A percentile compares a stretch with the other conserved stretches of the same genome.
Evolutionary conservation across 208 protist species (phyloP).

Genomic region (Leishmania mexicana): DNA sequence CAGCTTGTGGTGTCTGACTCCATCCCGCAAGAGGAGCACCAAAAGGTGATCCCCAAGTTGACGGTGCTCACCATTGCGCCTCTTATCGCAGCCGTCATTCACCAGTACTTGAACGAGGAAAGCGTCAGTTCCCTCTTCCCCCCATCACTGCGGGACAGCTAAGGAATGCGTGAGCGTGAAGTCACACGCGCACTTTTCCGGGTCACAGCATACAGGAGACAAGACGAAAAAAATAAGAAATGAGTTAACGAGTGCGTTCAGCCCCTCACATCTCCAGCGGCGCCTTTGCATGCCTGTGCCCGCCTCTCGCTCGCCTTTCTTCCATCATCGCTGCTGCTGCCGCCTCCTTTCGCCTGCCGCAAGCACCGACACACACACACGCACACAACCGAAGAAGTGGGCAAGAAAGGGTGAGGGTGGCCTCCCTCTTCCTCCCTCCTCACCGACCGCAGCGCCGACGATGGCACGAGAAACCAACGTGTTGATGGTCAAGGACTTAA

Average conservation of each 20-base stretch:
- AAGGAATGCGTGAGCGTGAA: not conserved
- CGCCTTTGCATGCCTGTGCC: not conserved
- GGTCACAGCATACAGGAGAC: not conserved
- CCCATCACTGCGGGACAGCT: constrained; percentile 28
- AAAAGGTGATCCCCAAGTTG: constrained; percentile 77
- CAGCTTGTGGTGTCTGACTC: constrained; percentile 94
- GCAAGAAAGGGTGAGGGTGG: not conserved
- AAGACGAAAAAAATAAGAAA: not conserved
- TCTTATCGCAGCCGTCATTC: constrained; percentile 81
- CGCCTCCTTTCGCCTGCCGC: no score
- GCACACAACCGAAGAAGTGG: not conserved
- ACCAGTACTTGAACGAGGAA: constrained; percentile 69
- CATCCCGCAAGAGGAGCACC: constrained; percentile 90
- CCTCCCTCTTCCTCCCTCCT: not conserved
- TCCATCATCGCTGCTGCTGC: not conserved
- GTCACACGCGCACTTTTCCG: not conserved
- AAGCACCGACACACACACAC: not conserved
- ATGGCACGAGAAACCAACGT: not conserved
- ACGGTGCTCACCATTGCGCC: constrained; percentile 90
- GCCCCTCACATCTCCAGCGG: not conserved
- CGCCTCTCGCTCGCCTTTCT: not conserved
- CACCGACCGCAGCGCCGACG: not conserved
- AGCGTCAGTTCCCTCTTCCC: constrained; percentile 76
- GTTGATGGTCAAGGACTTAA: not conserved
- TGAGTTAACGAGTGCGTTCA: not conserved